Evolutionary conservation across 2,329 filamentous ascomycete species (phyloP).

Genomic region (Zymoseptoria brevis): DNA sequence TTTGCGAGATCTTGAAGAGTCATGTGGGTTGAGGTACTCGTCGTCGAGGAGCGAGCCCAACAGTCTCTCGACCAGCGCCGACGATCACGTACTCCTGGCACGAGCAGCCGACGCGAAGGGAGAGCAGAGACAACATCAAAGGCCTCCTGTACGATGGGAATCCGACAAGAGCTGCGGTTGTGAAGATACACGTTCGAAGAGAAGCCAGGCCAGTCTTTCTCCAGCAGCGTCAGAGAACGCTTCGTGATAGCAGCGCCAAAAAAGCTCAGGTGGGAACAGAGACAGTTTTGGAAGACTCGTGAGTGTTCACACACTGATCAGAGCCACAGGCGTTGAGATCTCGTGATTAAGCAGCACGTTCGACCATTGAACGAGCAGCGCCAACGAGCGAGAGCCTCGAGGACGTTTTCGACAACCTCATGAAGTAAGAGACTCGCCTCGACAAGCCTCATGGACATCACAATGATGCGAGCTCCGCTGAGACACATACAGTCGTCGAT

Average conservation of each 20-base stretch:
- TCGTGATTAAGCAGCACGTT: not conserved
- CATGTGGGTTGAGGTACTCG: not conserved
- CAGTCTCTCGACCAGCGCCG: no score
- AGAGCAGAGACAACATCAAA: no score
- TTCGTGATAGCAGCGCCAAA: not conserved
- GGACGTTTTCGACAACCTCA: not conserved
- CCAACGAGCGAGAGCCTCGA: not conserved
- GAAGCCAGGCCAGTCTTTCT: not conserved
- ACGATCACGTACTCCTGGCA: no score
- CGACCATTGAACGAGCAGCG: not conserved
- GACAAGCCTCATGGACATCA: not conserved
- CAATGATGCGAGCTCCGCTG: not conserved
- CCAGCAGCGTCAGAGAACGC: not conserved
- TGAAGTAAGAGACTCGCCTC: not conserved
- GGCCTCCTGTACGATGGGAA: no score
- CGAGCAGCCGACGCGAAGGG: no score
- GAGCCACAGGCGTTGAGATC: not conserved
- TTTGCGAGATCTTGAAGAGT: not conserved
- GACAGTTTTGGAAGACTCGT: not conserved
- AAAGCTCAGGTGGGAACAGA: not conserved
- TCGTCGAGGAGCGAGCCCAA: no score
- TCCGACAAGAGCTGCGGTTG: no score
- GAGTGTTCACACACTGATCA: not conserved
- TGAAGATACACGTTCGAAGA: not conserved
- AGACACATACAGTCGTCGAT: not conserved